Conservation (phyloP, 345 rosid genomes). For the Heritiera fomes region DNA sequence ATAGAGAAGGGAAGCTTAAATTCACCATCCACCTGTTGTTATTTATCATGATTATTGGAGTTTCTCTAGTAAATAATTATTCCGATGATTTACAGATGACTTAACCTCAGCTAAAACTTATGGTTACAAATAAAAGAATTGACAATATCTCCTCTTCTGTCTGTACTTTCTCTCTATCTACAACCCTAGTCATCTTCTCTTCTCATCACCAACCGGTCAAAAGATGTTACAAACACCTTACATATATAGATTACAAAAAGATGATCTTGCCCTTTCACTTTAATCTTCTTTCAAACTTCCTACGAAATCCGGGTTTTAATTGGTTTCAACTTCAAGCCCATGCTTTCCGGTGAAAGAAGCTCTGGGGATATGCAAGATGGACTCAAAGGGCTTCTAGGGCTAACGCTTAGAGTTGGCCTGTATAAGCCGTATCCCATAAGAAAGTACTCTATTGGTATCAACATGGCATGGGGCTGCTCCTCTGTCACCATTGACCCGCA, state of each 20-base stretch:
- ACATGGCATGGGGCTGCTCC: slow-evolving; percentile 98
- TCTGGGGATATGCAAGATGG: slow-evolving; percentile 79
- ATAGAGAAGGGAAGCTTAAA: not conserved
- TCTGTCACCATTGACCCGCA: slow-evolving; percentile 96
- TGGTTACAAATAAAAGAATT: slow-evolving; percentile 37
- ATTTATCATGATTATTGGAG: slow-evolving; percentile 25
- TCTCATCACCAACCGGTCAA: slow-evolving; percentile 15
- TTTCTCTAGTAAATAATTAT: slow-evolving; percentile 25
- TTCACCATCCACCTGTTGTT: not conserved
- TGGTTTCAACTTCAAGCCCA: slow-evolving; percentile 97
- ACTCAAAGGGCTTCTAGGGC: slow-evolving; percentile 94
- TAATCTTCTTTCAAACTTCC: slow-evolving; percentile 17
- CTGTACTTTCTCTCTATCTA: slow-evolving; percentile 36
- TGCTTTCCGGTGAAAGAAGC: slow-evolving; percentile 96
- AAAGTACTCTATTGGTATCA: slow-evolving; percentile 90
- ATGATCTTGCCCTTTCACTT: slow-evolving; percentile 9
- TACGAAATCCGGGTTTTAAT: slow-evolving; percentile 67
- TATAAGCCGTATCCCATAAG: slow-evolving; percentile 78
- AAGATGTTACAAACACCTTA: slow-evolving; percentile 24
- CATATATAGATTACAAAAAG: slow-evolving; percentile 28
- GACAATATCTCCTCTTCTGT: slow-evolving; percentile 28
- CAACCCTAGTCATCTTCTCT: slow-evolving; percentile 27
- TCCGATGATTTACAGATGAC: slow-evolving; percentile 38
- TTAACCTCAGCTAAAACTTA: slow-evolving; percentile 20
- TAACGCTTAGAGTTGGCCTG: slow-evolving; percentile 67